Conservation (phyloP, 768 basidiomycete genomes). For the Mycena alexandri region DNA sequence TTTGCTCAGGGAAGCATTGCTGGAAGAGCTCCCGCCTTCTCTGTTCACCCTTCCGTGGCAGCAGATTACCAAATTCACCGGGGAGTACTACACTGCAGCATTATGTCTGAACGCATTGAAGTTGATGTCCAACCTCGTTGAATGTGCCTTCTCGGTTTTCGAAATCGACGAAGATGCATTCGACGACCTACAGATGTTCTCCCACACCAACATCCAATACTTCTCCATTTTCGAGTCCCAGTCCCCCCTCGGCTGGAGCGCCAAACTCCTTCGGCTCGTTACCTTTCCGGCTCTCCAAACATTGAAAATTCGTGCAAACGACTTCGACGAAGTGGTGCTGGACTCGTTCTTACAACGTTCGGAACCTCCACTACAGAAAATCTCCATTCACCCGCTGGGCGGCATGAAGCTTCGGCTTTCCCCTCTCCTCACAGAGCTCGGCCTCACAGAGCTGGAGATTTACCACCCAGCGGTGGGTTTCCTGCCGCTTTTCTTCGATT, state of each 20-base stretch:
- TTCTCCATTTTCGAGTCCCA: background rate
- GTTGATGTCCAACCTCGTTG: background rate
- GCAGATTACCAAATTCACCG: constrained; percentile 6
- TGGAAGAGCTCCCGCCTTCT: background rate
- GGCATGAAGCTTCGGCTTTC: too few species aligned
- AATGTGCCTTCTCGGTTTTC: constrained; percentile 1
- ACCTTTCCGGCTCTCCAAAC: constrained; percentile 1
- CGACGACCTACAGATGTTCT: background rate
- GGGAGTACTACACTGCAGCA: background rate
- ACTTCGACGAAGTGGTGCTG: background rate
- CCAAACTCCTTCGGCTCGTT: background rate
- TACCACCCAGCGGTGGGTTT: too few species aligned
- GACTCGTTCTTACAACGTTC: background rate
- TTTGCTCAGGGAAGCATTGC: background rate
- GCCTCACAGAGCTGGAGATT: too few species aligned
- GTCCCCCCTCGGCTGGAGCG: too few species aligned
- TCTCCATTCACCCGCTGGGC: background rate
- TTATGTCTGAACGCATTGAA: constrained; percentile 2
- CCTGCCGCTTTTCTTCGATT: too few species aligned
- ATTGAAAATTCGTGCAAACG: background rate
- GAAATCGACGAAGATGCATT: background rate
- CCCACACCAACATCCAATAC: background rate
- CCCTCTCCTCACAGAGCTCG: too few species aligned
- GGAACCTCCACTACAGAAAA: background rate
- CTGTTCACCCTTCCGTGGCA: background rate